These are phyloP conservation scores for Plasmodium inui DNA, from an alignment of 169 alveolate genomes.

Conservation along the genomic window DNA sequence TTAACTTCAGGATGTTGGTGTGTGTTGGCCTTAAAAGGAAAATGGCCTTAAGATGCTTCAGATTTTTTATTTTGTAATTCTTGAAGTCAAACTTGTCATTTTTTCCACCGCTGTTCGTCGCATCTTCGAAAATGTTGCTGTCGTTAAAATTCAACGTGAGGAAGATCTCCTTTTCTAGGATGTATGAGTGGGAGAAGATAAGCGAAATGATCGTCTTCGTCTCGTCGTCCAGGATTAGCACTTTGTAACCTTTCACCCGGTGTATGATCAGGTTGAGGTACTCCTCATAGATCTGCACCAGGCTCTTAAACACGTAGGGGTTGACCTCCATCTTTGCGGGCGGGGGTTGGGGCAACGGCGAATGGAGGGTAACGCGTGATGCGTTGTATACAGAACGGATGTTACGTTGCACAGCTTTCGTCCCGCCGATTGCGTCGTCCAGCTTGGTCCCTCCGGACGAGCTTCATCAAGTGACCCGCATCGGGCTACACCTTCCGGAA, in stretches of 20 bases:
- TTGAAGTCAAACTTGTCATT: constrained; percentile 58
- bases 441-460: neutral
- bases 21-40: constrained; percentile 92
- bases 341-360: neutral
- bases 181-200: constrained; percentile 91
- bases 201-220: constrained; percentile 92
- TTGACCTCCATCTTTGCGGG: constrained; percentile 54
- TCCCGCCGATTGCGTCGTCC: neutral
- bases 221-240: constrained; percentile 93
- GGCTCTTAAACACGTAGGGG: constrained; percentile 80
- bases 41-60: constrained; percentile 92
- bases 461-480: neutral
- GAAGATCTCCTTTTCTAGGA: constrained; percentile 93
- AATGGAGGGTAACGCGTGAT: neutral
- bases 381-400: neutral
- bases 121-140: constrained; percentile 75
- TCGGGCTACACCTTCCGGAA: neutral
- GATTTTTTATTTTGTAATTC: constrained; percentile 81
- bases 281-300: constrained; percentile 78
- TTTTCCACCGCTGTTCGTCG: constrained; percentile 9
- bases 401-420: neutral
- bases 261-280: constrained; percentile 80
- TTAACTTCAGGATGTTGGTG: constrained; percentile 87
- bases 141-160: constrained; percentile 92
- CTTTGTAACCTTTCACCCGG: constrained; percentile 88